Evolutionary conservation across 2,329 filamentous ascomycete species (phyloP), one percentile per base, ranked within the genome.

Genomic region (Diaporthe destruens): DNA sequence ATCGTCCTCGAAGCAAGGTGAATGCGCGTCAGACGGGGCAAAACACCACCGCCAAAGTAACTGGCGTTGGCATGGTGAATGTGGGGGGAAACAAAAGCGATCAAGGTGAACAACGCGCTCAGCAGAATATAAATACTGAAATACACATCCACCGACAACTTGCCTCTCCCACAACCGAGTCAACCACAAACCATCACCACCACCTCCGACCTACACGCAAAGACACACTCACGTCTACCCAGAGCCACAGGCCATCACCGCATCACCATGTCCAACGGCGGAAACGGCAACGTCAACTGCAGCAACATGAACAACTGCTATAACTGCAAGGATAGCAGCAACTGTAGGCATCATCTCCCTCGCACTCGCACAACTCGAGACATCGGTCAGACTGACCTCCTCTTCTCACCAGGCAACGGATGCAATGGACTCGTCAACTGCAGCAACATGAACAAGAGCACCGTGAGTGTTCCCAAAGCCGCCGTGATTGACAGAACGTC

Each of bases 231-330:
- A 25, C 29, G 29, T 23, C 16, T 14, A 51, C 29, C 20, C 61
- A 36, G 20, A 49, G 29, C 32, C 25, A 63, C 16, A 14, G 18
- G 7, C 25, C 29, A 29, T 16, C 16, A 68, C 39, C 25, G 4
- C 11, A 23, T 44, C 65, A 47, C 39, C 66, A 69, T 69, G 51
- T 9, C 51, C 32, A 29, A 63, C 39, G 55, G 65, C 63, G 69
- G 14, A 6, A 63, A 69, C 36, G 72, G 69, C 9, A 74, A 74
- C 49, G 63, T 39, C 44, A 36, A 71, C 44, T 74, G 72, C 72
- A 71, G 69, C 49, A 74, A 74, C 54, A 63, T 74, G 55, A 51
- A 6, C 16, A 16, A 74, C 44, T 74, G 72, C 63, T 71, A 74
- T 34, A 51, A 71, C 63, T 74, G 72, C 47, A 44, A 25, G 36